Conservation (phyloP, 129 eudicot species). For the Chrysanthemum lavandulifolium region DNA sequence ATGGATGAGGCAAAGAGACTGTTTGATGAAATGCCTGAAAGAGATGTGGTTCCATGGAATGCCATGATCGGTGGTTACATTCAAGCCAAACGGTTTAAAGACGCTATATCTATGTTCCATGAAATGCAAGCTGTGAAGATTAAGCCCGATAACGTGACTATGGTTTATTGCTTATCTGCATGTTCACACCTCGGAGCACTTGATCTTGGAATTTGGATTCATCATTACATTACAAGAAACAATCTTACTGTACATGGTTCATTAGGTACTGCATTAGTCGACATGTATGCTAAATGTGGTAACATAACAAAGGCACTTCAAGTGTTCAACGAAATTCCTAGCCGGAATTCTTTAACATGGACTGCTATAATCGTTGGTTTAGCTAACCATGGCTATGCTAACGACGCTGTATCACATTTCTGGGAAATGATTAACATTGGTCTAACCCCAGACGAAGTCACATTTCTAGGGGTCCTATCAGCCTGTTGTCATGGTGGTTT, state of each 20-base stretch:
- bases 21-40: slow-evolving; percentile 62
- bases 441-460: slow-evolving; percentile 58
- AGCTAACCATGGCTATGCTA: slow-evolving; percentile 63
- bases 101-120: slow-evolving; percentile 54
- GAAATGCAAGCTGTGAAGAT: slow-evolving; percentile 49
- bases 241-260: slow-evolving; percentile 44
- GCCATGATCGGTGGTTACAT: slow-evolving; percentile 69
- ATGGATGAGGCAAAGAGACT: slow-evolving; percentile 50
- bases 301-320: slow-evolving; percentile 56
- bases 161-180: slow-evolving; percentile 61
- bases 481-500: slow-evolving; percentile 90
- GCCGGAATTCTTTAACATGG: slow-evolving; percentile 57
- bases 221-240: slow-evolving; percentile 46
- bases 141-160: slow-evolving; percentile 67
- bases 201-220: slow-evolving; percentile 80
- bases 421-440: slow-evolving; percentile 57
- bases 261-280: slow-evolving; percentile 68
- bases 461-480: slow-evolving; percentile 60
- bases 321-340: slow-evolving; percentile 51
- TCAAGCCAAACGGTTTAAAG: slow-evolving; percentile 50
- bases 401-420: slow-evolving; percentile 50
- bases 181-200: slow-evolving; percentile 77
- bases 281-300: slow-evolving; percentile 87
- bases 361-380: slow-evolving; percentile 62
- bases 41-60: slow-evolving; percentile 61